Percentiles rank a stretch among this genome's conserved stretches.
Evolutionary conservation across 1,284 basidiomycete species (phyloP).

Genomic region (Paramarasmius palmivorus): DNA sequence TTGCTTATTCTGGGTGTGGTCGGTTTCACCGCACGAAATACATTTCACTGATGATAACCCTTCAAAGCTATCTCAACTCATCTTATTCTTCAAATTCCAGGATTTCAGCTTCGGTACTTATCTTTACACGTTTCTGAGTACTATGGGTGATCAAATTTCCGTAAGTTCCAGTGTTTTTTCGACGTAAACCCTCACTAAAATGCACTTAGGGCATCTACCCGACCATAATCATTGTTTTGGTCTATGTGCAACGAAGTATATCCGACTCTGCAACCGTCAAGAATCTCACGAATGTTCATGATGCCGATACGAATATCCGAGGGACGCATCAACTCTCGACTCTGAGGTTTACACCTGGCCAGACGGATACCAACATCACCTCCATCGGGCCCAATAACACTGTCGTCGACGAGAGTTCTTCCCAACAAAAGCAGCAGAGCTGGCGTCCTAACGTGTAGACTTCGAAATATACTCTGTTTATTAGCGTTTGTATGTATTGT

Average conservation of each 20-base stretch:
- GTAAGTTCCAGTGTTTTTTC: background rate
- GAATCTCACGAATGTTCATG: too few species aligned
- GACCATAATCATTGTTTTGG: conserved; percentile 10
- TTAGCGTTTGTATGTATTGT: too few species aligned
- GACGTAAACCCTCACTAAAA: background rate
- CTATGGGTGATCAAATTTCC: conserved; percentile 11
- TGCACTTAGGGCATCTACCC: conserved; percentile 7
- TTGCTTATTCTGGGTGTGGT: conserved; percentile 11
- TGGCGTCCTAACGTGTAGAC: too few species aligned
- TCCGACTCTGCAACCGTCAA: background rate
- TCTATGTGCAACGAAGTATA: conserved; percentile 8
- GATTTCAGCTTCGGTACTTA: background rate
- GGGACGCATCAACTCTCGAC: too few species aligned
- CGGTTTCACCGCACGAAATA: background rate
- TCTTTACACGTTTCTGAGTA: conserved; percentile 2
- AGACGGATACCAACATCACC: too few species aligned
- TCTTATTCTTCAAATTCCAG: conserved; percentile 5
- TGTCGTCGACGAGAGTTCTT: too few species aligned
- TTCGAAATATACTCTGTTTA: too few species aligned
- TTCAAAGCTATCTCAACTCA: conserved; percentile 6
- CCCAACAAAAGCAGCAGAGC: too few species aligned
- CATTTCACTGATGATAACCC: background rate
- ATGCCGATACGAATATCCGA: too few species aligned
- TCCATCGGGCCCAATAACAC: too few species aligned
- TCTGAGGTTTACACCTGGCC: too few species aligned